Base-by-base conservation (phyloP, 148 eudicot genomes). In the Nepenthes mirabilis region DNA sequence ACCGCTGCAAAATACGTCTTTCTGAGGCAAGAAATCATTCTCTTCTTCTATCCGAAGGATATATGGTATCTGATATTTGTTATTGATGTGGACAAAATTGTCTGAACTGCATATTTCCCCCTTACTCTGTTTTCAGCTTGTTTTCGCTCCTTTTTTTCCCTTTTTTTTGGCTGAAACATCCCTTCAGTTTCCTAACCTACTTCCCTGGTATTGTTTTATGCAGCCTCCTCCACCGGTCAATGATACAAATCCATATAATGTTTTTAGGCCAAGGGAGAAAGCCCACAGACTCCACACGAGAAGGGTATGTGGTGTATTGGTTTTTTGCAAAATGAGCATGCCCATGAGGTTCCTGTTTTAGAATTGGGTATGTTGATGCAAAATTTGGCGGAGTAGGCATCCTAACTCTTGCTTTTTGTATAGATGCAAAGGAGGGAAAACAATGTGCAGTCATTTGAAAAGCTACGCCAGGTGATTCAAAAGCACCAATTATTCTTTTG, bases 391-490 rank as follows among this genome's bases (percentile, higher is more conserved):
- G 23, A 23, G 9, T 13, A 0, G 37, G 33, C 6, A 63, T 35
- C n/a, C 43, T 32, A 56, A 56, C 59, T 3, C 49, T 56, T 57
- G 35, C 37, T 34, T 66, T 64, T 3, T 37, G 32, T 43, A 57
- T 72, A 93, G 96, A 88, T 88, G 91, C 98, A 93, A 76, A 77
- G 98, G 81, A 82, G 98, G 81, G 98, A 91, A 74, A 91, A 91
- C 81, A 91, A 91, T 68, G 96, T 88, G 74, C 98, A 91, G 66
- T 91, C 98, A 6, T 91, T 91, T 71, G 98, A 91, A 77, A 91
- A 88, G 82, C 95, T 91, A 60, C 93, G 98, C 57, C 98, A 88
- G 86, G 98, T 85, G 67, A 78, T 59, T 23, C 37, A 57, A 23
- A 23, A 23, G 23, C 23, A 23, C 23, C 14, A 40, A 10, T 6